Base-by-base conservation (phyloP, 176 grass and related monocot species). In the Triticum monococcum region DNA sequence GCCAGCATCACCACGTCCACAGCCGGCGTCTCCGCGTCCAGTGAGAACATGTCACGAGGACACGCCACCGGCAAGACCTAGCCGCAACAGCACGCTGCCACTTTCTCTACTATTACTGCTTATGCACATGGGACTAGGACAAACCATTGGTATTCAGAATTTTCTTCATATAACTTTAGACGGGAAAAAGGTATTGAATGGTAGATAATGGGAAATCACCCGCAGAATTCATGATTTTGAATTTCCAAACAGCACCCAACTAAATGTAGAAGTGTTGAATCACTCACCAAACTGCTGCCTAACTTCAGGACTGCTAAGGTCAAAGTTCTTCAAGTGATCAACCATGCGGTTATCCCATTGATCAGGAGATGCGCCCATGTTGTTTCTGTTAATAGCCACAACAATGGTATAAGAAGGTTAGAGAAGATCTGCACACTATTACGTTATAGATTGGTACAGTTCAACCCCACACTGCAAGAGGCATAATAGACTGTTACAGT, bases 231-330 rank as follows among this genome's bases (percentile, higher is more conserved):
- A 12, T 11, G 11, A 9, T 14, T 77, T 88, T 17, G 14, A 74
- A 73, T 11, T 70, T 88, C 16, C 14, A 83, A 79, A 59, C 20
- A 79, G 46, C 20, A 69, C 26, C 4, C 32, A 75, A 26, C 13
- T 61, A 77, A 38, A 84, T n/a, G 32, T n/a, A 8, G 56, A 85
- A 85, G 7, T 32, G 32, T 72, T 48, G 77, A 68, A 85, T 80
- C 32, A 94, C 96, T 94, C 79, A 99, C 97, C 97, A 85, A 99
- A 97, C 88, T 97, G 97, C 33, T 99, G 89, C 64, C 90, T 91
- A 40, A 99, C 89, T 83, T 99, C 94, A 60, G 94, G 97, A 72
- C 97, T 99, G 90, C 85, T 94, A 68, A 99, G 92, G 79, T 99
- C 91, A 52, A 99, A 99, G 84, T 99, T 99, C 84, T 96, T 99